Base-by-base conservation (phyloP, 352 stramenopile genomes). In the Pythium dissimile region DNA sequence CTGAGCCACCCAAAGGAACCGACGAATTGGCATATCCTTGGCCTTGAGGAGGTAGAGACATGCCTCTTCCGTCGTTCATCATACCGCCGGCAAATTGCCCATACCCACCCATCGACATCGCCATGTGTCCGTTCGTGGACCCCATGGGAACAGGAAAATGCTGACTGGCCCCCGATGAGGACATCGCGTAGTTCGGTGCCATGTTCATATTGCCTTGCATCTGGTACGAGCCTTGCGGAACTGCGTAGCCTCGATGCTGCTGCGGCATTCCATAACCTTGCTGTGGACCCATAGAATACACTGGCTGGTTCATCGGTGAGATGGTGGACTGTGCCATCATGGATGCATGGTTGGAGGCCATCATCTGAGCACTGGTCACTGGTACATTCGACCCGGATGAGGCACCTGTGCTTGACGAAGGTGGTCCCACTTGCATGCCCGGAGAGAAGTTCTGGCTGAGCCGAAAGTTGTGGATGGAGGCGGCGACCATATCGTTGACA, bases 401-500 rank as follows among this genome's bases (percentile, higher is more conserved):
- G 59, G 66, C 54, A 35, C 41, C 31, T 10, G 52, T 44, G 62
- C 60, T 21, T 54, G 72, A 24, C 59, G 41, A 41, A 59, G 68
- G 16, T 59, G 54, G 42, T 43, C 39, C 24, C 34, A 66, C 13
- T 46, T 53, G 46, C 4, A 62, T 50, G 37, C 72, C 75, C 20
- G 71, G 69, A 26, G 74, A 69, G 43, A 76, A 88, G 18, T 73
- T 75, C 49, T 88, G 80, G 27, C 67, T 88, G 64, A 90, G 81
- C 20, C 74, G 73, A 48, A 88, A 91, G 28, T 84, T 88, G 54
- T 89, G 79, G 53, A 91, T 89, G 5, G 78, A 89, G 5, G 73
- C 72, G 3, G 78, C 78, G 32, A 89, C 78, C 16, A 91, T 48
- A 23, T 91, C 77, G 26, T 83, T 87, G 30, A 88, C 69, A 51